Conservation (phyloP, 768 basidiomycete genomes). For the Lactifluus rugatus region DNA sequence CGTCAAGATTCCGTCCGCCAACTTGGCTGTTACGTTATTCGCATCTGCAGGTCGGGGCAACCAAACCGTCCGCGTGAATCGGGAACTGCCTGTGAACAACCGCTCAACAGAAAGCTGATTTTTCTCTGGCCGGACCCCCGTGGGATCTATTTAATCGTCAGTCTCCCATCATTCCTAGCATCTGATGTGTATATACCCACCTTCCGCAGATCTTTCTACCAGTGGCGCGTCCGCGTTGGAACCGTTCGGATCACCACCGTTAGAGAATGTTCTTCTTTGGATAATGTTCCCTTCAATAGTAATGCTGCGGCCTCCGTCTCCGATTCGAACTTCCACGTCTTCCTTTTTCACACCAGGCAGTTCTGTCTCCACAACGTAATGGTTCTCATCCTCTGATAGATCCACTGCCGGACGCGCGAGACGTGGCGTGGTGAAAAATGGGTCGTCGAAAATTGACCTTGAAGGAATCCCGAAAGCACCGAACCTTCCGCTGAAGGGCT, state of each 20-base stretch:
- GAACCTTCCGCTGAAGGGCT: conserved; percentile 43
- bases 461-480: conserved; percentile 24
- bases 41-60: conserved; percentile 55
- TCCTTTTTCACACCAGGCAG: conserved; percentile 73
- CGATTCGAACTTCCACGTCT: conserved; percentile 59
- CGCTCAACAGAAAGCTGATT: conserved; percentile 49
- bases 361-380: conserved; percentile 66
- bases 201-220: conserved; percentile 1
- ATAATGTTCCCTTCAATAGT: conserved; percentile 59
- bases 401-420: conserved; percentile 50
- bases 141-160: conserved; percentile 8
- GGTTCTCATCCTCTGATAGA: conserved; percentile 52
- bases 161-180: conserved; percentile 11
- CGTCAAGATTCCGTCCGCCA: conserved; percentile 61
- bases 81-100: conserved; percentile 41
- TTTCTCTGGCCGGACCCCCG: conserved; percentile 15
- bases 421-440: conserved; percentile 33
- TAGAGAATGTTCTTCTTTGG: background rate
- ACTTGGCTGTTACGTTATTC: conserved; percentile 48
- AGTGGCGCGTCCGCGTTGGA: background rate
- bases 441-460: conserved; percentile 40
- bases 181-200: background rate
- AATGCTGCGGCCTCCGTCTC: conserved; percentile 58
- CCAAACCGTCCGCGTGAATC: conserved; percentile 64
- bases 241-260: background rate